Base-by-base conservation (phyloP, 495 filamentous ascomycete species). In the Penicillium angulare region DNA sequence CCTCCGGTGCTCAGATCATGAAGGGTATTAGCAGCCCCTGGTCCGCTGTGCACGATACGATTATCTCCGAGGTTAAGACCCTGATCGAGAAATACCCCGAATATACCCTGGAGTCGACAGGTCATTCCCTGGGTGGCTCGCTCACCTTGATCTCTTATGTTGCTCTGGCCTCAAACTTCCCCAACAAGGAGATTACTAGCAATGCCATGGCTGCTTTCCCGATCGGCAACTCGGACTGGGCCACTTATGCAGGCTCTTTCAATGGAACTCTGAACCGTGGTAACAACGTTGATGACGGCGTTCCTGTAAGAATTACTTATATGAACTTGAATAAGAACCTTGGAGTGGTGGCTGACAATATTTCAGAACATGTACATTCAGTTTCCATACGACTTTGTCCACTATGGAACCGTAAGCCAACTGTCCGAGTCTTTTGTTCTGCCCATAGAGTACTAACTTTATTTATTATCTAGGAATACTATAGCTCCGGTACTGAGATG, bases 111-210 rank as follows among this genome's bases (percentile, higher is more conserved):
- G 67, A 70, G 34, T 64, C 65, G 1, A 62, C 63, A 7, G 67
- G 67, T 0, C 67, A 70, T 39, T 70, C 67, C 3, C 63, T 70
- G 1, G 65, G 67, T 39, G 67, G 67, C 10, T 31, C 67, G 2
- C 60, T 68, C 8, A 70, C 67, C 7, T 70, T 66, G 39, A 55
- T 70, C 18, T 66, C 63, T 12, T 68, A 70, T 31, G 60, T 70
- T 15, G 67, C 63, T 3, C 53, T 70, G 20, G 51, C 63, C 1
- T 54, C 66, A 45, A 66, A 68, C 31, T 70, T 70, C 45, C 67
- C 67, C 7, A 52, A 38, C 7, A 67, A 60, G 46, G 7, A 44
- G 13, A 43, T 68, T n/a, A 64, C 52, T 3, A 65, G 67, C 47
- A 65, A 61, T 61, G 65, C 67, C 0, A 31, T 68, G 34, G 67